phyloP scores from a whole-genome alignment of 164 flowering plant genomes.

The Vitis vinifera region ASM3070453v1 NC_081811.1:11131501-11132000 shows the following conservation, averaged over 20 bases:
- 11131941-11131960: too few relatives aligned
- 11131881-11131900: too few relatives aligned
- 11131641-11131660: neutral
- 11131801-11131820: too few relatives aligned
- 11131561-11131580: neutral
- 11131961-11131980: too few relatives aligned
- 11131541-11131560: conserved; percentile 9
- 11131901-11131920: too few relatives aligned
- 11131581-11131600: neutral
- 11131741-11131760: conserved; percentile 8
- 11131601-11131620: conserved; percentile 13
- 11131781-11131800: too few relatives aligned
- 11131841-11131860: too few relatives aligned
- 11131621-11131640: neutral
- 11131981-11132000: too few relatives aligned
- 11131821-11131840: too few relatives aligned
- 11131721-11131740: conserved; percentile 13
- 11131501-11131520: conserved; percentile 6
- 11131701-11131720: neutral
- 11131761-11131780: neutral
- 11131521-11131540: neutral
- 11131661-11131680: neutral
- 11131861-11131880: too few relatives aligned
- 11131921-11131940: too few relatives aligned
- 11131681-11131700: neutral